These are phyloP conservation scores for Lathyrus sativus DNA, from an alignment of 306 rosid species.

Conservation along the genomic window DNA sequence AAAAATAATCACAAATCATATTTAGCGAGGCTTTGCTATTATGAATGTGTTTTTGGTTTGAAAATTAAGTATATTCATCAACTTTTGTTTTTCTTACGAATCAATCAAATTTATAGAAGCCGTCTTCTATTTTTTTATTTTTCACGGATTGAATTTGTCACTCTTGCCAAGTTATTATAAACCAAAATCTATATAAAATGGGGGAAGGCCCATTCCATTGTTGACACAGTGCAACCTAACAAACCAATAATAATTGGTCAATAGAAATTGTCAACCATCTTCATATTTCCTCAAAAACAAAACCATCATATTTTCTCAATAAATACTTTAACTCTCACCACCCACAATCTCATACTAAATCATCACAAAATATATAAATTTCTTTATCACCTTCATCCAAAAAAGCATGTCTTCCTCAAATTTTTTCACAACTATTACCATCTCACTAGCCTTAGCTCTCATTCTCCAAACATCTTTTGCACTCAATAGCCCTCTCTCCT, in stretches of 20 bases:
- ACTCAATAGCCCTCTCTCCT: conserved; percentile 39
- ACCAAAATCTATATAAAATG: background rate
- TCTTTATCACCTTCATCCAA: conserved; percentile 24
- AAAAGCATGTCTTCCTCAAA: conserved; percentile 40
- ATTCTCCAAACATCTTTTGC: conserved; percentile 43
- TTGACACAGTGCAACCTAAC: conserved; percentile 18
- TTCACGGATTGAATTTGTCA: background rate
- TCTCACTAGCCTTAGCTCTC: conserved; percentile 28
- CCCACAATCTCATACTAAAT: conserved; percentile 1
- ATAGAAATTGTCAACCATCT: conserved; percentile 29
- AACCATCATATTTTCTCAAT: conserved; percentile 7
- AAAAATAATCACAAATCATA: too few species aligned
- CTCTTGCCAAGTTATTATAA: background rate
- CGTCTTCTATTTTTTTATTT: background rate
- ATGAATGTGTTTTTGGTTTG: too few species aligned
- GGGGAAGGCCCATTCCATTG: conserved; percentile 10
- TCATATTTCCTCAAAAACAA: background rate
- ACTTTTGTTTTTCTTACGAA: too few species aligned
- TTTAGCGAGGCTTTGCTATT: too few species aligned
- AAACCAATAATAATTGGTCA: background rate
- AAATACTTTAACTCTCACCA: conserved; percentile 13
- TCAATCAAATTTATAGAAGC: too few species aligned
- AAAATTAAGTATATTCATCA: too few species aligned
- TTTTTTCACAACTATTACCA: background rate
- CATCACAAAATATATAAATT: background rate